phyloP scores from a whole-genome alignment of 495 filamentous ascomycete genomes.

The Aspergillus mulundensis region DNA sequence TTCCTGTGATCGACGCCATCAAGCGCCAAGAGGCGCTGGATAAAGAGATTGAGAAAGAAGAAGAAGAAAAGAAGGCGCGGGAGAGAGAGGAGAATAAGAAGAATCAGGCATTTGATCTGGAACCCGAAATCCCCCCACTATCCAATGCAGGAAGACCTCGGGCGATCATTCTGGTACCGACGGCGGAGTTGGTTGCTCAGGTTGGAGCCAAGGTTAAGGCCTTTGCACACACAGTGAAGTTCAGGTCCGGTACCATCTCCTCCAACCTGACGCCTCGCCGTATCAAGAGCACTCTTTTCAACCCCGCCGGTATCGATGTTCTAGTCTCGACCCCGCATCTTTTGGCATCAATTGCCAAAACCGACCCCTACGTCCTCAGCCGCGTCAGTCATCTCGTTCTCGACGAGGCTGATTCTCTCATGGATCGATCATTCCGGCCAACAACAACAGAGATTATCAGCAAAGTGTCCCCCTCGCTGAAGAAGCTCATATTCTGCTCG shows the following conservation, averaged over 20 bases:
- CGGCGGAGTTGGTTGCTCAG: constrained; percentile 88
- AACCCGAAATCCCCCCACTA: constrained; percentile 48
- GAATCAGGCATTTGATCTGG: constrained; percentile 49
- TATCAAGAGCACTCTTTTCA: constrained; percentile 84
- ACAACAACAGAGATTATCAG: constrained; percentile 78
- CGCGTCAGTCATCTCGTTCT: constrained; percentile 82
- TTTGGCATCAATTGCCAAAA: constrained; percentile 75
- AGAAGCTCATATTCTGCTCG: constrained; percentile 91
- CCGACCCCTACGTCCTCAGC: constrained; percentile 82
- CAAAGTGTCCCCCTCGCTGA: constrained; percentile 67
- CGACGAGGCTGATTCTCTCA: constrained; percentile 92
- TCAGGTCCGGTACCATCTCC: constrained; percentile 75
- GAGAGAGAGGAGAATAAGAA: constrained; percentile 46
- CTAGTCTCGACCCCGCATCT: constrained; percentile 86
- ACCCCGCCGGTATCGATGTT: constrained; percentile 76
- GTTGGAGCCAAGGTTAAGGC: constrained; percentile 73
- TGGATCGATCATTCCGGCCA: constrained; percentile 86
- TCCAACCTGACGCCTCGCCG: constrained; percentile 66
- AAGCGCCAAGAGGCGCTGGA: constrained; percentile 72
- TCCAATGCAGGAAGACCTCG: constrained; percentile 71
- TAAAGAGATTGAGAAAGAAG: constrained; percentile 46
- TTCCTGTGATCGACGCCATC: constrained; percentile 76
- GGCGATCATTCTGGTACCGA: constrained; percentile 86
- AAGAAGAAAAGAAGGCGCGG: constrained; percentile 45
- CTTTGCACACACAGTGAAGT: constrained; percentile 77